These are phyloP conservation scores for Cryptomeria japonica DNA, from an alignment of 75 land plant genomes.

Conservation along the genomic window DNA sequence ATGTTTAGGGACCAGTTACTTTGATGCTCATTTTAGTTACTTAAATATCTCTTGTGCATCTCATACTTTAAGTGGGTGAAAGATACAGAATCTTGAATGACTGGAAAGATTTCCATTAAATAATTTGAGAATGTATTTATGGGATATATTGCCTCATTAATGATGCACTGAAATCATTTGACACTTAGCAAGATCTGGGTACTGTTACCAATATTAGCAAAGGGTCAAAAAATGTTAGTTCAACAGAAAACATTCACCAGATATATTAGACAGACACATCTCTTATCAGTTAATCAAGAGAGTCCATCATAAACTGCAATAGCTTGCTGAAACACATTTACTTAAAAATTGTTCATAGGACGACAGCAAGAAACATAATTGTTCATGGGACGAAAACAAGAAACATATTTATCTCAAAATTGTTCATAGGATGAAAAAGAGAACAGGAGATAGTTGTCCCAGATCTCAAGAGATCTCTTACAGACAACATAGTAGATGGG, in stretches of 20 bases:
- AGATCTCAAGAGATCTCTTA: no score
- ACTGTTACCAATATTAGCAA: neutral
- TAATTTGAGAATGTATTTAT: neutral
- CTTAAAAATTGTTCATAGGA: no score
- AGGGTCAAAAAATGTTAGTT: neutral
- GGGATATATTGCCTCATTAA: neutral
- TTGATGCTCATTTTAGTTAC: neutral
- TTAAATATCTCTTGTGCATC: neutral
- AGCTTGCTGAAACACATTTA: neutral
- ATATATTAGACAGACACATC: neutral
- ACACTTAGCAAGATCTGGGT: neutral
- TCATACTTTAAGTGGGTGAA: neutral
- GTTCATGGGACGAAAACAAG: no score
- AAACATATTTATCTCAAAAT: no score
- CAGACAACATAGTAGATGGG: neutral
- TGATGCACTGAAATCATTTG: neutral
- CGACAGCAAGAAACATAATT: no score
- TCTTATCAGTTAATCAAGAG: neutral
- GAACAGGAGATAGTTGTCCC: no score
- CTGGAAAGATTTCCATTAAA: neutral
- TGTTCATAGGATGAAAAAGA: no score
- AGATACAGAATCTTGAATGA: neutral
- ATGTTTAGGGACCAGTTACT: neutral
- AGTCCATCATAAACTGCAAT: neutral
- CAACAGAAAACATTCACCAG: neutral